Evolutionary conservation across 768 basidiomycete genomes (phyloP), one percentile per base, ranked within the genome.

Genomic region (Kwoniella sp.): DNA sequence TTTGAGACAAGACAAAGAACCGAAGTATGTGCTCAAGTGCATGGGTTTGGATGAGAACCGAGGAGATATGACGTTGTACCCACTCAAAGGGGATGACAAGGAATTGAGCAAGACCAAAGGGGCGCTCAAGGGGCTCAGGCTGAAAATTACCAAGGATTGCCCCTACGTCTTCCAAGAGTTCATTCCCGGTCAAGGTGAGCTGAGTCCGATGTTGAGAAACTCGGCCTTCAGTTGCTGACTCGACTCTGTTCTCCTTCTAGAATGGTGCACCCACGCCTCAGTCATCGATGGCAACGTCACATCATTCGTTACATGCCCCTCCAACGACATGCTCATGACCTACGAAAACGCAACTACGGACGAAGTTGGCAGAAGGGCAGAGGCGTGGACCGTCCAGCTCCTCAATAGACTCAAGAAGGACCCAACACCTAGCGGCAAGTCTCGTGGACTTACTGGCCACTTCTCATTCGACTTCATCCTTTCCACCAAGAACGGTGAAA

Each of bases 251-350:
- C 19, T 9, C 40, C 8, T 44, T 29, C 5, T 22, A 72, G 78
- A 79, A 71, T 80, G 69, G 66, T 80, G 79, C 60, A 80, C 79
- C 5, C 79, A 80, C 68, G 76, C 77, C 13, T 76, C 76, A 9
- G 79, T 79, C 24, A 61, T 78, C 56, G 67, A 76, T 19, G 76
- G 76, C 26, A 58, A 69, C 27, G 65, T 79, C 64, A 74, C 74
- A 21, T 77, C 79, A 1, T 79, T 80, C 64, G 76, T 80, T 53
- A 68, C 72, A 21, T 78, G 77, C 44, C 79, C 79, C 1, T 75
- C 74, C 15, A 77, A 75, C 64, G 78, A 79, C 68, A 80, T 80
- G 79, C 70, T 80, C 59, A 80, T 80, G 79, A 77, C 77, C 1
- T 80, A 80, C 59, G 76, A 78, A 36, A 71, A 78, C 63, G 66